Conservation (phyloP, 345 rosid genomes). For the Ceriops zippeliana region DNA sequence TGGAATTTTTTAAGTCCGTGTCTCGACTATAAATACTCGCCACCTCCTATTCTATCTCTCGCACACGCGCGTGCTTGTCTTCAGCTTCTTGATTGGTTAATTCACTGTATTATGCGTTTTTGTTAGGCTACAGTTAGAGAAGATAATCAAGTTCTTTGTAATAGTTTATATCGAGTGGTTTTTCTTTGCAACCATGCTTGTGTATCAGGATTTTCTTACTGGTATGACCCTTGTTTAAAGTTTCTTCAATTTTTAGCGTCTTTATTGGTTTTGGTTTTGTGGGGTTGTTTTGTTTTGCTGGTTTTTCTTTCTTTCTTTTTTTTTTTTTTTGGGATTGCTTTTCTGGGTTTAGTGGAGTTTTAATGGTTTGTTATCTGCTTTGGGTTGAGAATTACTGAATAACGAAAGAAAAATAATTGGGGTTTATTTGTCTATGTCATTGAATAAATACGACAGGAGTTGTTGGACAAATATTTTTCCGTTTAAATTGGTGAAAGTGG, state of each 20-base stretch:
- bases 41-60: neutral
- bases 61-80: neutral
- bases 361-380: too few species aligned
- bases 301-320: too few species aligned
- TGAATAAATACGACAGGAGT: too few species aligned
- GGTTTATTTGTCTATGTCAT: too few species aligned
- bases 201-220: constrained; percentile 21
- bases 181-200: constrained; percentile 3
- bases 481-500: too few species aligned
- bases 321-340: too few species aligned
- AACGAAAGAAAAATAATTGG: too few species aligned
- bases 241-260: too few species aligned
- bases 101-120: neutral
- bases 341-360: too few species aligned
- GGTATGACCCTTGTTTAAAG: neutral
- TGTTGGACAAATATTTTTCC: too few species aligned
- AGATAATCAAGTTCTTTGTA: neutral
- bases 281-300: neutral
- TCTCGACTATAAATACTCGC: constrained; percentile 4
- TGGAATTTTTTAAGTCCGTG: neutral
- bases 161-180: neutral
- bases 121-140: too few species aligned
- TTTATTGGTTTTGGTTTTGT: neutral
- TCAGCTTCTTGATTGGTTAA: neutral
- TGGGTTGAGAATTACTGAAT: too few species aligned